Evolutionary conservation across 257 asterid genomes (phyloP).

Genomic region (Rubia yunnanensis): DNA sequence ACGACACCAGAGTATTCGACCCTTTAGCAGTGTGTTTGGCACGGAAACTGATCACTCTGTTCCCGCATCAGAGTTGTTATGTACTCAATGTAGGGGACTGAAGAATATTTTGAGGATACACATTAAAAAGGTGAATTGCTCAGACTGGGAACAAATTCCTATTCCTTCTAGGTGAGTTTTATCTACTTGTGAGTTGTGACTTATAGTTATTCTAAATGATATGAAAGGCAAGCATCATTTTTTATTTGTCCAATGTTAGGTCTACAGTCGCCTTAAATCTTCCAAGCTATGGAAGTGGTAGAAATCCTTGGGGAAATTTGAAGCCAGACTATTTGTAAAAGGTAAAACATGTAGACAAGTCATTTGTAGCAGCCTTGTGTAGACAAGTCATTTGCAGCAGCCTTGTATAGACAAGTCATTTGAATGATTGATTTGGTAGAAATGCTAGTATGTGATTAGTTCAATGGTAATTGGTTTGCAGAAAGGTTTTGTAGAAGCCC

Average conservation of each 20-base stretch:
- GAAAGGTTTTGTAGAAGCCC: constrained; percentile 83
- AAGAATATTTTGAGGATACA: constrained; percentile 85
- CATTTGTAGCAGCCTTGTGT: too few relatives aligned
- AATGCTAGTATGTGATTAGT: background rate
- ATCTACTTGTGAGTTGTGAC: background rate
- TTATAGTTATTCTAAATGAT: background rate
- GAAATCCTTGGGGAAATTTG: constrained; percentile 90
- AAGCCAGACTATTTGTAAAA: constrained; percentile 76
- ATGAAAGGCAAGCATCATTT: background rate
- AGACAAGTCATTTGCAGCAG: too few relatives aligned
- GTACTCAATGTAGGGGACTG: constrained; percentile 65
- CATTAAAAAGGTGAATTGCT: constrained; percentile 74
- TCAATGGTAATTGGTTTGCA: constrained; percentile 16
- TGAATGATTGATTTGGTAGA: background rate
- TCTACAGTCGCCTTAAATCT: constrained; percentile 85
- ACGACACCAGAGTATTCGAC: too few relatives aligned
- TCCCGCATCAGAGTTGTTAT: too few relatives aligned
- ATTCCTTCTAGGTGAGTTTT: constrained; percentile 74
- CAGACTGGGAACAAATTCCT: constrained; percentile 74
- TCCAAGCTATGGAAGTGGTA: constrained; percentile 95
- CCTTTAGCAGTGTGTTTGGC: too few relatives aligned
- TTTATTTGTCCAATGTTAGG: constrained; percentile 56
- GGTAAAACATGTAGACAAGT: constrained; percentile 31
- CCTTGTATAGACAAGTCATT: too few relatives aligned
- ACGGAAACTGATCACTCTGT: too few relatives aligned